Base-by-base conservation (phyloP, 2,329 filamentous ascomycete species). In the Colletotrichum godetiae region DNA sequence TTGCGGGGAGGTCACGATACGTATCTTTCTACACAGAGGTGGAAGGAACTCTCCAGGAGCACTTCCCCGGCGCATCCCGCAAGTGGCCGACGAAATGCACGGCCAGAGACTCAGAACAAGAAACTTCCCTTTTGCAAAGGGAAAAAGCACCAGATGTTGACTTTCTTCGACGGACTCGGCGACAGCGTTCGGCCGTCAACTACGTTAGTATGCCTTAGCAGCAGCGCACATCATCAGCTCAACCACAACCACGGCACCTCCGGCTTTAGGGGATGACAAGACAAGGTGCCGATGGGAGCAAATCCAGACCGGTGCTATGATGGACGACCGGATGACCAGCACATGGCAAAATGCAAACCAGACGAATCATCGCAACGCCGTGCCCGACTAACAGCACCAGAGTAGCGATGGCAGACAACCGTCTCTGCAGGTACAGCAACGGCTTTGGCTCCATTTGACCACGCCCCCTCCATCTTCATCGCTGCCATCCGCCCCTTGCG, bases 281-380 rank as follows among this genome's bases (percentile, higher is more conserved):
- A 19, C 13, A 31, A 61, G 59, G 49, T 60, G 69, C 58, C 64
- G 37, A 53, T 68, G 13, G 46, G 69, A 53, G 58, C 42, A 53
- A 53, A 68, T 37, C 42, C 11, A 60, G 31, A 27, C 53, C 31
- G 66, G 35, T 69, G 27, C 59, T 55, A 59, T 19, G 64, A 63
- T 57, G 53, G 49, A 56, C 37, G 53, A 72, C 65, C 67, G 56
- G 70, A 73, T 46, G 70, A 55, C 66, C 31, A 65, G 46, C 70
- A 60, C 70, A 70, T 70, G 70, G 66, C 66, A 73, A 73, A 15
- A 13, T 60, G 46, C 11, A 37, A 49, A 64, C 70, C 66, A 70
- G 69, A 69, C 69, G 69, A 72, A 72, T 72, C 67, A 64, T 68
- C 69, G n/a, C 69, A 37, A 53, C 63, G 35, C 37, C 60, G 35